A percentile compares a stretch with the other conserved stretches of the same genome.
These are phyloP conservation scores for Hippophae gyantsensis DNA, from an alignment of 306 rosid species.

Conservation along the genomic window DNA sequence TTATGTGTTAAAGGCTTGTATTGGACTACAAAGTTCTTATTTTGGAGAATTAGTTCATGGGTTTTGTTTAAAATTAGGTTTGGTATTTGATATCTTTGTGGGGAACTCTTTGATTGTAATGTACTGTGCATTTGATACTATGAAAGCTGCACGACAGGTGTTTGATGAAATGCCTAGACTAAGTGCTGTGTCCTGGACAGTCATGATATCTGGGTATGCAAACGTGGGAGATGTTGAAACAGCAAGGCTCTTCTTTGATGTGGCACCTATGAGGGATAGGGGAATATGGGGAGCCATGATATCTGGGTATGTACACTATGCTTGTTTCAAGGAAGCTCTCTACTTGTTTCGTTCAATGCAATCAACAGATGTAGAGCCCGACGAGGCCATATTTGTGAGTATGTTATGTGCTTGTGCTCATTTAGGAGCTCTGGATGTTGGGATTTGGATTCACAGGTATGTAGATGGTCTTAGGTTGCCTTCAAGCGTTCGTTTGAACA, in stretches of 20 bases:
- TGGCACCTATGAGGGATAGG: conserved; percentile 53
- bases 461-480: conserved; percentile 25
- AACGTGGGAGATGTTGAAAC: conserved; percentile 49
- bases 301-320: conserved; percentile 63
- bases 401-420: conserved; percentile 74
- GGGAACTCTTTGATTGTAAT: conserved; percentile 48
- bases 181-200: conserved; percentile 58
- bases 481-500: conserved; percentile 34
- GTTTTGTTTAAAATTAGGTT: conserved; percentile 43
- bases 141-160: conserved; percentile 41
- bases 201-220: conserved; percentile 61
- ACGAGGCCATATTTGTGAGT: conserved; percentile 60
- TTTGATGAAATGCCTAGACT: conserved; percentile 63
- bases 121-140: conserved; percentile 31
- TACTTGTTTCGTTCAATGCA: conserved; percentile 53
- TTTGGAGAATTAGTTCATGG: conserved; percentile 51
- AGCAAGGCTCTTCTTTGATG: conserved; percentile 61
- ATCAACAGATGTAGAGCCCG: conserved; percentile 36
- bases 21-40: conserved; percentile 13
- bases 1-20: conserved; percentile 53
- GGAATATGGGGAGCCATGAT: conserved; percentile 90
- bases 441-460: conserved; percentile 58
- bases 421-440: conserved; percentile 52
- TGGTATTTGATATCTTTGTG: conserved; percentile 44
- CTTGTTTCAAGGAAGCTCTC: conserved; percentile 70